A percentile compares a stretch with the other conserved stretches of the same genome.
Evolutionary conservation across 2,329 filamentous ascomycete genomes (phyloP).

Genomic region (Colletotrichum eremochloae): DNA sequence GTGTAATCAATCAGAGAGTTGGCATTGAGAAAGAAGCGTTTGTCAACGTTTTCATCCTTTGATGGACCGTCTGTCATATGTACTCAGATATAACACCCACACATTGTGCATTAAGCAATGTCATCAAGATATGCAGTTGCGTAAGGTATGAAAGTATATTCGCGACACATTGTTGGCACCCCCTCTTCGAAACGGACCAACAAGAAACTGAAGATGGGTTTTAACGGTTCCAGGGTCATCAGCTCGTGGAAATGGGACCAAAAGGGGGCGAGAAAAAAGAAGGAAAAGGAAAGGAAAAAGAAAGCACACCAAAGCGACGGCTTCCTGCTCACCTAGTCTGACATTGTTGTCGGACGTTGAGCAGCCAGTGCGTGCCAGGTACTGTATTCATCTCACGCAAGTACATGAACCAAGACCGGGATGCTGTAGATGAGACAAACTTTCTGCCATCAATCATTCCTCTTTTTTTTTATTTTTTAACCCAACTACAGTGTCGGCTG

Average conservation of each 20-base stretch:
- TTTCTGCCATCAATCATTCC: slow-evolving; percentile 16
- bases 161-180: not conserved
- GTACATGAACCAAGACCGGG: not conserved
- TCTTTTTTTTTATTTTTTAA: not conserved
- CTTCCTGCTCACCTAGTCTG: not conserved
- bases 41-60: not conserved
- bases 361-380: not conserved
- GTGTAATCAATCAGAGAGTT: not conserved
- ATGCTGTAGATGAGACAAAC: not conserved
- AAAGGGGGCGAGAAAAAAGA: too few relatives aligned
- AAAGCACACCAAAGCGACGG: not conserved
- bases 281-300: not conserved
- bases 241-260: not conserved
- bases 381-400: not conserved
- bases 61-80: not conserved
- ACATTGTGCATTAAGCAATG: not conserved
- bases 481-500: slow-evolving; percentile 4
- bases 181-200: slow-evolving; percentile 4
- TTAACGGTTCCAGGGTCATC: slow-evolving; percentile 2
- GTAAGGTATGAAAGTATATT: not conserved
- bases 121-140: slow-evolving; percentile 7
- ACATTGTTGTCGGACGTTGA: not conserved
- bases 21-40: slow-evolving; percentile 6
- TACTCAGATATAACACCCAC: slow-evolving; percentile 10
- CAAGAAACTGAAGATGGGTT: not conserved